Evolutionary conservation across 78 protist genomes (phyloP), one percentile per base, ranked within the genome.

Genomic region (Planoprotostelium fungivorum): DNA sequence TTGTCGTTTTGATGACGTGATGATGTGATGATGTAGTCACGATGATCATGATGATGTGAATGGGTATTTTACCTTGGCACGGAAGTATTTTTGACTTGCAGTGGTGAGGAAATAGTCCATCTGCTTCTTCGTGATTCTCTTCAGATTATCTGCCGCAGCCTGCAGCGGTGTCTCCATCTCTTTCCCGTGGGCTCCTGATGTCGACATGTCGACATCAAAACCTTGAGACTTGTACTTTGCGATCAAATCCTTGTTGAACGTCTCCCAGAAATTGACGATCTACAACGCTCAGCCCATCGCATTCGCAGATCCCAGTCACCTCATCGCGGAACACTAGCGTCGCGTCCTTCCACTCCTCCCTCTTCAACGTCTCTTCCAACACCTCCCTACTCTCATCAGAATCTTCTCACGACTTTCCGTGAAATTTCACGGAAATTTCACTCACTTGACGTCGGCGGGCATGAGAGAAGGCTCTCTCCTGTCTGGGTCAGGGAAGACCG

Each of bases 21-120:
- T n/a, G n/a, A n/a, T n/a, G n/a, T n/a, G n/a, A n/a, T n/a, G n/a
- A n/a, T n/a, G n/a, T n/a, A n/a, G n/a, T n/a, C n/a, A n/a, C 16
- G 73, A 51, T 51, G 31, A 51, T 51, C 16, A 51, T 51, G 5
- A 51, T 51, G 31, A 51, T 51, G 73, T 51, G 16, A 25, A 25
- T 51, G 5, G 16, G 73, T 25, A 51, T 51, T 51, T 51, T 16
- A 51, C 73, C 87, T 37, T 92, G 28, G 94, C 94, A 38, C 94
- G 63, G 35, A 36, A 88, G 83, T 92, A 92, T 38, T 92, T 92
- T 37, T 88, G 92, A 25, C 87, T 29, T 89, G 92, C 89, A 84
- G 89, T 89, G 34, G 87, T 89, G 25, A 92, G 34, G 51, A 92
- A 92, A n/a, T 36, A 63, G 16, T 85, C 89, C 5, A 92, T 0